Evolutionary conservation across 106 monocot species (phyloP).

Genomic region (Cymbidium sinense): DNA sequence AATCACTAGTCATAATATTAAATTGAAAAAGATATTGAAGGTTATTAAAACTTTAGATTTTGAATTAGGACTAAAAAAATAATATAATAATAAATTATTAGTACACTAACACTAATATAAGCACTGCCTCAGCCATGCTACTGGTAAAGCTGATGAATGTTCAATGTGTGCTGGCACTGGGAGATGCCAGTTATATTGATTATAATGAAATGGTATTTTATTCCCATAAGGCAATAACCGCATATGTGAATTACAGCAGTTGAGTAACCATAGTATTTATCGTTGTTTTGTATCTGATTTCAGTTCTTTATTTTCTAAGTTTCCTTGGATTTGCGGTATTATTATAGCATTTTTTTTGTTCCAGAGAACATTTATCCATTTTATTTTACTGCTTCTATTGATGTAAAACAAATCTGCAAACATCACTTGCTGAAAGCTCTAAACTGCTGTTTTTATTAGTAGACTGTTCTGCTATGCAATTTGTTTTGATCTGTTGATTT

Average conservation of each 20-base stretch:
- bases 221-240: background rate
- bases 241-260: background rate
- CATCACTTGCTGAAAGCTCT: background rate
- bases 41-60: too few relatives aligned
- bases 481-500: too few relatives aligned
- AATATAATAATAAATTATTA: too few relatives aligned
- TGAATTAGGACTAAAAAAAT: too few relatives aligned
- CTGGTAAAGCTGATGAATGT: conserved; percentile 70
- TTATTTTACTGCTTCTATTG: background rate
- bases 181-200: conserved; percentile 50
- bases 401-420: too few relatives aligned
- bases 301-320: background rate
- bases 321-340: too few relatives aligned
- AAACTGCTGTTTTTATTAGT: background rate
- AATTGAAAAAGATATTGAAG: too few relatives aligned
- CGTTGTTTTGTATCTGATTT: background rate
- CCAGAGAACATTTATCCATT: background rate
- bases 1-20: too few relatives aligned
- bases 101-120: too few relatives aligned
- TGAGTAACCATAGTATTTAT: background rate
- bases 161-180: conserved; percentile 68
- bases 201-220: background rate
- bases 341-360: too few relatives aligned
- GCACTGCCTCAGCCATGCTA: conserved; percentile 59
- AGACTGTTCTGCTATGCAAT: background rate